Evolutionary conservation across 768 basidiomycete genomes (phyloP).

Genomic region (Suillus subluteus): DNA sequence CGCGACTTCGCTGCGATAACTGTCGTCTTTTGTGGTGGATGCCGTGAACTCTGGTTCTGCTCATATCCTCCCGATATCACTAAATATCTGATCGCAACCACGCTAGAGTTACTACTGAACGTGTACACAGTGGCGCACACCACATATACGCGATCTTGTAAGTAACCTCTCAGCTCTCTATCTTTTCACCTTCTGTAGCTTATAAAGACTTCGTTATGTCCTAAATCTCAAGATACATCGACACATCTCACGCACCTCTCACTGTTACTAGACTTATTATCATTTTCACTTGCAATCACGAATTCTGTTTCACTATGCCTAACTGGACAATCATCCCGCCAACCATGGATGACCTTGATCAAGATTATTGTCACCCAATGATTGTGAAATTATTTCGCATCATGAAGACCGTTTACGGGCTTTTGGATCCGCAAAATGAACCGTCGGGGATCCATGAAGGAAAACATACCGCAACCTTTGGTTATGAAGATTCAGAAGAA

Average conservation of each 20-base stretch:
- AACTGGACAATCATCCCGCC: neutral
- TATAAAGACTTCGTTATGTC: neutral
- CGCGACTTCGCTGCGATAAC: neutral
- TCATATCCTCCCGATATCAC: neutral
- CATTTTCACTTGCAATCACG: neutral
- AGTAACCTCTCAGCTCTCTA: neutral
- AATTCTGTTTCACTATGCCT: neutral
- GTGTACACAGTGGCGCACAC: neutral
- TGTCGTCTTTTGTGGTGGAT: neutral
- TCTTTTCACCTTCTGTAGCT: neutral
- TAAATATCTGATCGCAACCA: neutral
- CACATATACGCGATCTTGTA: neutral
- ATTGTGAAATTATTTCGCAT: neutral
- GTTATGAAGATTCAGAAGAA: neutral
- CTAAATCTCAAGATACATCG: neutral
- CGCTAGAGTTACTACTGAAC: neutral
- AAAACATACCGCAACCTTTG: neutral
- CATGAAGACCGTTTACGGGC: neutral
- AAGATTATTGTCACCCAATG: neutral
- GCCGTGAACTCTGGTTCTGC: neutral
- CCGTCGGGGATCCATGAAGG: neutral
- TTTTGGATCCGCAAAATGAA: conserved; percentile 1
- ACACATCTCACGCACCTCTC: neutral
- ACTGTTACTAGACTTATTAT: neutral
- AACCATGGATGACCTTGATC: neutral